Base-by-base conservation (phyloP, 2,329 filamentous ascomycete species). In the Apiospora phragmitis region DNA sequence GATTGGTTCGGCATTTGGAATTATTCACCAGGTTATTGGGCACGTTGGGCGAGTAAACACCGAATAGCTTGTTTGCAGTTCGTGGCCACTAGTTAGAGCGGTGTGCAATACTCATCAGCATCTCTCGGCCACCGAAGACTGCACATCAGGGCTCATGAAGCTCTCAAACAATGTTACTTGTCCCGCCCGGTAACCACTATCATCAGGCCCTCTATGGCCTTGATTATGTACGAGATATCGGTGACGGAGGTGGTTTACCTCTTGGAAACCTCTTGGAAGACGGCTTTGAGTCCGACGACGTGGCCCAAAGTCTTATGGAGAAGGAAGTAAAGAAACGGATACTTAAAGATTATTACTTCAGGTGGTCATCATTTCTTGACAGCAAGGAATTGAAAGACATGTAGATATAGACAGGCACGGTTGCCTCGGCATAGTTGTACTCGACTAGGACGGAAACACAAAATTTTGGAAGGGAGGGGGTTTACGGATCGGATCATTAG, bases 401-500 rank as follows among this genome's bases (percentile, higher is more conserved):
- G 67, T 68, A 68, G 67, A 68, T 68, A 68, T 68, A 68, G 67
- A 68, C 67, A 51, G 67, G 67, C 67, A 68, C 29, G 45, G 24
- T 45, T 45, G 43, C 67, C 45, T 35, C 65, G n/a, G 67, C 43
- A 38, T 49, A 49, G 45, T 68, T 55, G 67, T 68, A 68, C 35
- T 68, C 35, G 67, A 68, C 45, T 68, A 68, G 32, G 67, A 41
- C 67, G 67, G 67, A 42, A n/a, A 45, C 32, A 51, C 41, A 41
- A 68, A 68, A 68, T 29, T 68, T 18, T 14, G 67, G 67, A 45
- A 26, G 43, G 47, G 42, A 68, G 67, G 67, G 67, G 35, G 47
- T 43, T 42, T 11, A 67, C 65, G 55, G 55, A 59, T 32, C 42
- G 65, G 65, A 43, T 67, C 55, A 62, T 62, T 62, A 47, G 45